Conservation (phyloP, 2,329 filamentous ascomycete species). For the Lanzia echinophila region DNA sequence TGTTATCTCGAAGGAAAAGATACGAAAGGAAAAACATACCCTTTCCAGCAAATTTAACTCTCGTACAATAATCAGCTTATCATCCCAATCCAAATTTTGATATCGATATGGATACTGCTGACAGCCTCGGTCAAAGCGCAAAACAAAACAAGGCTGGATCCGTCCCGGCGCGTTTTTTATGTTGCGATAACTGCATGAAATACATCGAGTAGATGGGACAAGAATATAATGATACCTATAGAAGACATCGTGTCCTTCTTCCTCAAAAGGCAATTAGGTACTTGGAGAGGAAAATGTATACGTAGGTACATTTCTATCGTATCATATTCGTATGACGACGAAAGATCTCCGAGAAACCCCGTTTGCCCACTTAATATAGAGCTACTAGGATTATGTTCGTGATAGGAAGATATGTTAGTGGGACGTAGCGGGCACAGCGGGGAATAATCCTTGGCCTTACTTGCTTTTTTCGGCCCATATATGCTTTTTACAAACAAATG, state of each 20-base stretch:
- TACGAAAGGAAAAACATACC: neutral
- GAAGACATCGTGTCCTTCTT: too few relatives aligned
- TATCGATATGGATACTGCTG: neutral
- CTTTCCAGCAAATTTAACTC: neutral
- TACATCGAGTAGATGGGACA: too few relatives aligned
- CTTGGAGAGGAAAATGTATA: too few relatives aligned
- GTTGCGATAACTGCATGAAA: too few relatives aligned
- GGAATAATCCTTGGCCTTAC: neutral
- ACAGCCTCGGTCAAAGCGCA: too few relatives aligned
- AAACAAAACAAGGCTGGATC: too few relatives aligned
- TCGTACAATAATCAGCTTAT: neutral
- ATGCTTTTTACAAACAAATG: neutral
- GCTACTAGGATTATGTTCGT: neutral
- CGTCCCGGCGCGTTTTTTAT: too few relatives aligned
- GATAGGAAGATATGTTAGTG: neutral
- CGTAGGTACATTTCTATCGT: too few relatives aligned
- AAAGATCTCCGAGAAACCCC: neutral
- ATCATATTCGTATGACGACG: neutral
- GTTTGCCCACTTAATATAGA: neutral
- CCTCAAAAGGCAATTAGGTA: neutral
- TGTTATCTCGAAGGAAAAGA: neutral
- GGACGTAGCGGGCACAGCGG: neutral
- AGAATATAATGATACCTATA: too few relatives aligned
- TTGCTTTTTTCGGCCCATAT: neutral
- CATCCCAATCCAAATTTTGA: neutral